Base-by-base conservation (phyloP, 352 stramenopile genomes). In the Thalassiosira pacifica region DNA sequence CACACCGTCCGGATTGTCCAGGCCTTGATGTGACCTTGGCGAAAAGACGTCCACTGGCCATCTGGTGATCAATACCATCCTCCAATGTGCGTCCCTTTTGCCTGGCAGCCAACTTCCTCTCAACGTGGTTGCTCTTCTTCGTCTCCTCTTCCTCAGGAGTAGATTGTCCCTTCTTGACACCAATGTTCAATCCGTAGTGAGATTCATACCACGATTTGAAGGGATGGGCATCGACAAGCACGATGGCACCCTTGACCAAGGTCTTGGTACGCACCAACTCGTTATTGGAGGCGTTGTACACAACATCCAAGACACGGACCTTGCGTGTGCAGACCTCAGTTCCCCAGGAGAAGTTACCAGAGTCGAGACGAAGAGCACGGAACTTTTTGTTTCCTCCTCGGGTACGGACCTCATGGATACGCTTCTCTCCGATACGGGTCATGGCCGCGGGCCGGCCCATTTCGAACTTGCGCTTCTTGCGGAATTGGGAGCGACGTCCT, bases 261-360 rank as follows among this genome's bases (percentile, higher is more conserved):
- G 98, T 99, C 96, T 99, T 99, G 88, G 98, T 99, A 93, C 98
- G 97, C 79, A 99, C 98, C 82, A 99, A 96, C 91, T 99, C 98
- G 96, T 99, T 99, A 97, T 99, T 99, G 86, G 98, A 99, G 65
- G 98, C 97, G 93, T 99, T 99, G 97, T 99, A 99, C 27, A 98
- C 96, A 27, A 99, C 98, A 92, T 99, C 98, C 42, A 99, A 94
- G 75, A 99, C 98, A 97, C 98, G 97, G 67, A 98, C 98, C 96
- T 99, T 99, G 88, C 97, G 96, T 57, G 98, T 98, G 84, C 95
- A 97, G 24, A 98, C 97, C 88, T 99, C 98, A 79, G 97, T 98
- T 86, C 98, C 98, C 98, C 98, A 99, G 84, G 97, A 99, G 91
- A 99, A 99, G 97, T 99, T 99, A 88, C 98, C 98, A 68, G 96